Conservation (phyloP, 169 alveolate species). For the Cryptosporidium parvum region DNA sequence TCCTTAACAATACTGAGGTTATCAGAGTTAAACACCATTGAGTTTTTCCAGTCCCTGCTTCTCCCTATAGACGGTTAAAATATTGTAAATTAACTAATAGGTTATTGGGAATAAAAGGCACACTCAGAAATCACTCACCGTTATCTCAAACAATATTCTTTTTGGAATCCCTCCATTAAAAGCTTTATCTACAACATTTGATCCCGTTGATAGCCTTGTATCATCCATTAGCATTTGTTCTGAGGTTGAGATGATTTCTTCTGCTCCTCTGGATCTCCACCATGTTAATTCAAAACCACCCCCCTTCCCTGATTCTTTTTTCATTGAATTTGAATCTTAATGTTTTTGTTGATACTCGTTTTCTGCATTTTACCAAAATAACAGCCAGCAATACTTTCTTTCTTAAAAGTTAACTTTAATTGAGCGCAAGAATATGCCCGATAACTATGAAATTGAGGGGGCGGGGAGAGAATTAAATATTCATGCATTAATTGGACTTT, state of each 20-base stretch:
- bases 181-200: slow-evolving; percentile 7
- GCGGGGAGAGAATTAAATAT: background rate
- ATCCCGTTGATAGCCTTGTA: slow-evolving; percentile 47
- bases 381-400: background rate
- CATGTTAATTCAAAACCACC: slow-evolving; percentile 13
- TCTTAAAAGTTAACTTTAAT: too few species aligned
- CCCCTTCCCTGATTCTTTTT: background rate
- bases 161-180: slow-evolving; percentile 72
- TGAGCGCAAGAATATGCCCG: background rate
- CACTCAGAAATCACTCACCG: slow-evolving; percentile 28
- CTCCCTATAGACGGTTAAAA: slow-evolving; percentile 17
- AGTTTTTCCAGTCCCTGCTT: slow-evolving; percentile 72
- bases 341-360: background rate
- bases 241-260: slow-evolving; percentile 37
- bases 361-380: background rate
- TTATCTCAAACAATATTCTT: slow-evolving; percentile 44
- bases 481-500: background rate
- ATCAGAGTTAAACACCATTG: slow-evolving; percentile 63
- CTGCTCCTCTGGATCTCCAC: slow-evolving; percentile 70
- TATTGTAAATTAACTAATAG: background rate
- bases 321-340: background rate
- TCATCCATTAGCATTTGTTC: background rate
- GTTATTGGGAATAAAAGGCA: background rate
- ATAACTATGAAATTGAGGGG: background rate
- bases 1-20: slow-evolving; percentile 42